These are phyloP conservation scores for Ustilago vetiveriae DNA, from an alignment of 1,284 basidiomycete genomes.

Conservation along the genomic window DNA sequence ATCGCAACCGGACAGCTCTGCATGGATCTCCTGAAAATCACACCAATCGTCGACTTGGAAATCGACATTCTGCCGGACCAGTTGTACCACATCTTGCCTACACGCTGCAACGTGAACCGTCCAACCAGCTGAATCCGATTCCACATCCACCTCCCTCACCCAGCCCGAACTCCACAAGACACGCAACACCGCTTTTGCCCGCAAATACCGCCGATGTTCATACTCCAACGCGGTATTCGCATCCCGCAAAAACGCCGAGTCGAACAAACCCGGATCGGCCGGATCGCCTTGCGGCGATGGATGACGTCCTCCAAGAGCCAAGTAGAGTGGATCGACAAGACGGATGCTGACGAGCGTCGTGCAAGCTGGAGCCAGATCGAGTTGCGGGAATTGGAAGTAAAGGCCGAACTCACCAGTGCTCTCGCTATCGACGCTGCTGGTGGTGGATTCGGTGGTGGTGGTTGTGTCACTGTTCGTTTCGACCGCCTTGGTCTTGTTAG, in stretches of 20 bases:
- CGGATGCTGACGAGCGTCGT: conserved; percentile 15
- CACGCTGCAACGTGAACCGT: not conserved
- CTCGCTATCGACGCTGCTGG: not conserved
- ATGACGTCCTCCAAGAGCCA: conserved; percentile 17
- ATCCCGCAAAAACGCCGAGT: conserved; percentile 22
- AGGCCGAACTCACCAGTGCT: not conserved
- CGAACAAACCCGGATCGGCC: conserved; percentile 20
- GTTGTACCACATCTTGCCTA: not conserved
- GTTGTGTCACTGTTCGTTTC: too few relatives aligned
- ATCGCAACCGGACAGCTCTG: not conserved
- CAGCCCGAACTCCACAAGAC: conserved; percentile 12
- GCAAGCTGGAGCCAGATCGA: not conserved
- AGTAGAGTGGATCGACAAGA: conserved; percentile 23
- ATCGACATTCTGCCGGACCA: not conserved
- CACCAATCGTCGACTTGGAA: conserved; percentile 13
- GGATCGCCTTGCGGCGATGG: not conserved
- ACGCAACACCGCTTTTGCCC: conserved; percentile 22
- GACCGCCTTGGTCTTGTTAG: not conserved
- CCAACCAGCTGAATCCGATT: conserved; percentile 4
- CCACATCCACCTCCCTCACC: conserved; percentile 12
- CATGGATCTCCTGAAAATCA: not conserved
- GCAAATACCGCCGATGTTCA: conserved; percentile 29
- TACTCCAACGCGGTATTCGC: conserved; percentile 17
- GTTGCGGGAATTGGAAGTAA: conserved; percentile 27
- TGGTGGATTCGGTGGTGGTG: not conserved